phyloP scores from a whole-genome alignment of 805 yeast species.

The Lipomyces starkeyi region DNA sequence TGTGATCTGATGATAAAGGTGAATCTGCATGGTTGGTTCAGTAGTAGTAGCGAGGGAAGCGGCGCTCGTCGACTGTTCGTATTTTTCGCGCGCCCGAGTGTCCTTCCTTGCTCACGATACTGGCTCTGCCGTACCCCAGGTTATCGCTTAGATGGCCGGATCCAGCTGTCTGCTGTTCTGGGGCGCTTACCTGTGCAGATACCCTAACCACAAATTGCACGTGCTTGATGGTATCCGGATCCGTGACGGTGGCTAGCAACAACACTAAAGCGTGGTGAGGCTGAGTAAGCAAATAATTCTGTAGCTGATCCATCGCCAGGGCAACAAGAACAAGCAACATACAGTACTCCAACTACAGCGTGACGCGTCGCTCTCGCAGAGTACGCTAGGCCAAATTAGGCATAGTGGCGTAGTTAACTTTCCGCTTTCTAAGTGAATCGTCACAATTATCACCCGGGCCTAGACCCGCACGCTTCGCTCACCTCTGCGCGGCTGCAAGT shows the following conservation, averaged over 20 bases:
- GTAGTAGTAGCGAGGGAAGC: too few species aligned
- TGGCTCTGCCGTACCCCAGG: neutral
- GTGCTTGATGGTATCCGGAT: neutral
- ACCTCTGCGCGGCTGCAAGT: neutral
- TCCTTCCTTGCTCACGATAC: too few species aligned
- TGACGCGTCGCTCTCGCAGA: neutral
- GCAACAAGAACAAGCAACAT: neutral
- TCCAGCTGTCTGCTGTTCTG: neutral
- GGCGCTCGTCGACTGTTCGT: too few species aligned
- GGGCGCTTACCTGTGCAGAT: too few species aligned
- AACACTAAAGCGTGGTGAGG: neutral
- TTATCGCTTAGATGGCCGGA: neutral
- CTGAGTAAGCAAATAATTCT: constrained; percentile 3
- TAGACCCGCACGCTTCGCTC: neutral
- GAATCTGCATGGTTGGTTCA: too few species aligned
- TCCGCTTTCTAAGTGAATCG: neutral
- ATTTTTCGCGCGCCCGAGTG: too few species aligned
- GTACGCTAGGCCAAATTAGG: neutral
- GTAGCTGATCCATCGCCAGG: constrained; percentile 4
- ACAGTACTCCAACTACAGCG: neutral
- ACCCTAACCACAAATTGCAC: neutral
- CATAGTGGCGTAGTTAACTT: neutral
- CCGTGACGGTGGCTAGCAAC: too few species aligned
- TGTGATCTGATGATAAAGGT: too few species aligned
- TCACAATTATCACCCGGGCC: neutral